phyloP scores from a whole-genome alignment of 192 early-diverging fungal genomes.

The Thoreauomyces humboldtii region DNA sequence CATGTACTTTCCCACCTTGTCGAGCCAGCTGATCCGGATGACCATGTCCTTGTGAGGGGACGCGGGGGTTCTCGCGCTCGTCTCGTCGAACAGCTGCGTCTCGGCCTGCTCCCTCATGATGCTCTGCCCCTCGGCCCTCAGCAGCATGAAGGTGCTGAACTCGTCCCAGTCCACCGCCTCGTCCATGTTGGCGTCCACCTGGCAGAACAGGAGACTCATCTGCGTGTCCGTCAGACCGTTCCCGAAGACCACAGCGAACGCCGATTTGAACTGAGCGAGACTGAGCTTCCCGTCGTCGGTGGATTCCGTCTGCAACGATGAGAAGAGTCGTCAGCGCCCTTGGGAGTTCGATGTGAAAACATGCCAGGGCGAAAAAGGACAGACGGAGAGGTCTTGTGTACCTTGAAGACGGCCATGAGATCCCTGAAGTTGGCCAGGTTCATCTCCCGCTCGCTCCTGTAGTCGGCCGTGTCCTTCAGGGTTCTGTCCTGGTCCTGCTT shows the following conservation, averaged over 20 bases:
- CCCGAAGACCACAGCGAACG: constrained; percentile 47
- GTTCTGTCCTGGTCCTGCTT: background rate
- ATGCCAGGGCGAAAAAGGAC: background rate
- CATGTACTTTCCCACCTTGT: constrained; percentile 29
- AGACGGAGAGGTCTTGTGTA: constrained; percentile 2
- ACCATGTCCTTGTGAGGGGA: constrained; percentile 52
- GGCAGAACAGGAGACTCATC: constrained; percentile 57
- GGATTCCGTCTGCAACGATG: constrained; percentile 1
- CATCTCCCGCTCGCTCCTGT: constrained; percentile 50
- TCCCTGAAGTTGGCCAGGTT: constrained; percentile 50
- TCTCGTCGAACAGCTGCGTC: constrained; percentile 36
- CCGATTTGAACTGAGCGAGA: constrained; percentile 47
- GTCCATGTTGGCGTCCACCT: constrained; percentile 59
- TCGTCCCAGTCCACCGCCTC: constrained; percentile 58
- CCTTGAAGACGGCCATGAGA: constrained; percentile 50
- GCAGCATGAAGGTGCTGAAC: constrained; percentile 57
- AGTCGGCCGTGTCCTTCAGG: constrained; percentile 45
- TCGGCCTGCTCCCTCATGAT: constrained; percentile 48
- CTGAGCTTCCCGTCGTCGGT: constrained; percentile 11
- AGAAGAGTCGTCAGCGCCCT: background rate
- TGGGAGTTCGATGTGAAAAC: background rate
- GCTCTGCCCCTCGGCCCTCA: constrained; percentile 46
- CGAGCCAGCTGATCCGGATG: constrained; percentile 34
- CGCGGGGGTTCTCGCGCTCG: background rate
- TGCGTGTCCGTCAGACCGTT: constrained; percentile 50